These are phyloP conservation scores for Dimocarpus longan DNA, from an alignment of 345 rosid genomes.

Conservation along the genomic window DNA sequence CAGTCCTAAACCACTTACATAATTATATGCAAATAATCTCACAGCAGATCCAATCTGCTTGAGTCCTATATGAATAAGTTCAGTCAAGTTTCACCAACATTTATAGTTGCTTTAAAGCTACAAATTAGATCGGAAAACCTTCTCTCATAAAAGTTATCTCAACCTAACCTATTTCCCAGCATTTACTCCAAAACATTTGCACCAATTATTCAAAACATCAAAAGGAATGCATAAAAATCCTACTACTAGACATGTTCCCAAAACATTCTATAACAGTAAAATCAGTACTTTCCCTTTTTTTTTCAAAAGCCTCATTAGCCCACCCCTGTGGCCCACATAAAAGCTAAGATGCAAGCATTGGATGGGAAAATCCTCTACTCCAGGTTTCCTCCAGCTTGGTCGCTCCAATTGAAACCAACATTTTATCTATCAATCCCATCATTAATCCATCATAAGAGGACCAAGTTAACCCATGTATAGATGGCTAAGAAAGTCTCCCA, in stretches of 20 bases:
- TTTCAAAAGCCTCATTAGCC: background rate
- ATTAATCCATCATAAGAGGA: background rate
- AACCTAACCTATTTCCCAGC: background rate
- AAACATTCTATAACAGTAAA: conserved; percentile 9
- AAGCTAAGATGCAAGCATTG: background rate
- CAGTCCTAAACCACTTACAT: background rate
- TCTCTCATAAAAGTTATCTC: background rate
- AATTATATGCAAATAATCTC: background rate
- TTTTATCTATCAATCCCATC: background rate
- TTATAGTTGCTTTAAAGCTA: background rate
- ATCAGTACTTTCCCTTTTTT: background rate
- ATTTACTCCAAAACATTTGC: background rate
- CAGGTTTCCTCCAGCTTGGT: background rate
- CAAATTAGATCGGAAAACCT: background rate
- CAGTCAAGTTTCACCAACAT: background rate
- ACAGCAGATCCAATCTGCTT: conserved; percentile 1
- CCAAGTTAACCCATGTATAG: background rate
- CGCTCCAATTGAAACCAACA: background rate
- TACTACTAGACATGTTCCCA: background rate
- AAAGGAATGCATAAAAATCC: background rate
- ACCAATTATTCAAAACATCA: background rate
- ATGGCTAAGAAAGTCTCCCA: background rate
- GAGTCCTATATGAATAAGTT: background rate
- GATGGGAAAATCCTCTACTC: background rate
- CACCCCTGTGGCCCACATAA: background rate